A percentile compares a stretch with the other conserved stretches of the same genome.
phyloP scores from a whole-genome alignment of 768 basidiomycete species.

The Rhizopogon vesiculosus region DNA sequence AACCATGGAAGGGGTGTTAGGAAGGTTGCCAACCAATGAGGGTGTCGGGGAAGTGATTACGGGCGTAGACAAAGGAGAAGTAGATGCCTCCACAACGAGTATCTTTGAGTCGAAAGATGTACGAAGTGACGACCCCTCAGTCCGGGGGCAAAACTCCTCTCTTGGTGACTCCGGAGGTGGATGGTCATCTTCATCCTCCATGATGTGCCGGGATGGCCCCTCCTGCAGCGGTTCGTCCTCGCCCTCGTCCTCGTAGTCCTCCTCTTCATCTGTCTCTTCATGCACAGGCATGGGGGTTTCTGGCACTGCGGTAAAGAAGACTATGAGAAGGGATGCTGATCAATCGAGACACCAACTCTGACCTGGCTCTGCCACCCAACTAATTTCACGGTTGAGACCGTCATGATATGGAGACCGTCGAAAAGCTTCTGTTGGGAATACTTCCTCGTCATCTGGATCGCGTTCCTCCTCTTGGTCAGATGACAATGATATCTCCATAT shows the following conservation, averaged over 20 bases:
- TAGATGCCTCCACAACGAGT: constrained; percentile 59
- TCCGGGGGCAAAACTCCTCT: constrained; percentile 41
- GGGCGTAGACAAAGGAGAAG: constrained; percentile 45
- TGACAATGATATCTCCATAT: constrained; percentile 54
- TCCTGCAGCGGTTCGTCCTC: constrained; percentile 41
- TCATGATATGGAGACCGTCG: constrained; percentile 48
- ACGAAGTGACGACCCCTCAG: constrained; percentile 50
- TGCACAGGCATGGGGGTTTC: constrained; percentile 62
- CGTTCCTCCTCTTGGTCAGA: constrained; percentile 57
- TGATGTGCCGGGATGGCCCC: constrained; percentile 29
- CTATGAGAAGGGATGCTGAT: constrained; percentile 3
- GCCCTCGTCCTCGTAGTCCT: constrained; percentile 40
- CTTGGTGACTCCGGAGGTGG: constrained; percentile 49
- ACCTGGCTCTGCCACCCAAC: constrained; percentile 78
- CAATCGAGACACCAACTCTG: constrained; percentile 16
- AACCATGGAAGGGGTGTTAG: constrained; percentile 35
- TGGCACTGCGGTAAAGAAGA: constrained; percentile 35
- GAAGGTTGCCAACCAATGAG: constrained; percentile 41
- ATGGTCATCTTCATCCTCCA: constrained; percentile 42
- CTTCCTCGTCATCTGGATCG: constrained; percentile 50
- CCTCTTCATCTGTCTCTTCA: constrained; percentile 29
- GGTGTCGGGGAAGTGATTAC: constrained; percentile 44
- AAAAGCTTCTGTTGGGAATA: constrained; percentile 55
- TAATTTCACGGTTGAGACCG: constrained; percentile 53
- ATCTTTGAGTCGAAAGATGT: constrained; percentile 57